These are phyloP conservation scores for Hypoxylon sp. DNA, from an alignment of 2,329 filamentous ascomycete species.

Conservation along the genomic window DNA sequence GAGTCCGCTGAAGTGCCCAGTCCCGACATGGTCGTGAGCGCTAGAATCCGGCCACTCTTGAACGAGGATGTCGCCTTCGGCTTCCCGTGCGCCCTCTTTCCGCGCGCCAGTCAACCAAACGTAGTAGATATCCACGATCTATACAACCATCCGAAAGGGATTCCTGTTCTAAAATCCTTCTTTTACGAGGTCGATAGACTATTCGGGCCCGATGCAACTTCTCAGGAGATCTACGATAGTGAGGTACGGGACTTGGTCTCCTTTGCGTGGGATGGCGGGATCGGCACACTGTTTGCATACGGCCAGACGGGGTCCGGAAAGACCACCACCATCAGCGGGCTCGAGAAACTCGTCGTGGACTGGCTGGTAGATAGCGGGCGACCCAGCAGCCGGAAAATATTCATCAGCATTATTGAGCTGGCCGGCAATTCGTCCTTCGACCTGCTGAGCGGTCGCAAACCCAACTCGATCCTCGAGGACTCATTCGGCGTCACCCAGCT, in stretches of 20 bases:
- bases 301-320: conserved; percentile 1
- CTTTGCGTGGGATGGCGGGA: neutral
- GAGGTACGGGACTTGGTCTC: neutral
- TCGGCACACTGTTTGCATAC: neutral
- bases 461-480: conserved; percentile 1
- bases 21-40: neutral
- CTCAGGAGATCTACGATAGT: neutral
- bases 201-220: neutral
- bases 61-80: neutral
- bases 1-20: neutral
- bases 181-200: neutral
- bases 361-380: neutral
- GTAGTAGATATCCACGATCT: conserved; percentile 1
- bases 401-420: neutral
- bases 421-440: neutral
- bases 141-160: neutral
- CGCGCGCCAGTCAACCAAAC: neutral
- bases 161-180: neutral
- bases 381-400: neutral
- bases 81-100: neutral
- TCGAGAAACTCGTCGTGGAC: conserved; percentile 1
- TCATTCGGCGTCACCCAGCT: neutral
- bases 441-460: neutral
- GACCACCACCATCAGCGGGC: neutral
- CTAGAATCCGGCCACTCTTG: neutral